A percentile compares a stretch with the other conserved stretches of the same genome.
Conservation (phyloP, 768 basidiomycete genomes). For the Tricholoma terreum region DNA sequence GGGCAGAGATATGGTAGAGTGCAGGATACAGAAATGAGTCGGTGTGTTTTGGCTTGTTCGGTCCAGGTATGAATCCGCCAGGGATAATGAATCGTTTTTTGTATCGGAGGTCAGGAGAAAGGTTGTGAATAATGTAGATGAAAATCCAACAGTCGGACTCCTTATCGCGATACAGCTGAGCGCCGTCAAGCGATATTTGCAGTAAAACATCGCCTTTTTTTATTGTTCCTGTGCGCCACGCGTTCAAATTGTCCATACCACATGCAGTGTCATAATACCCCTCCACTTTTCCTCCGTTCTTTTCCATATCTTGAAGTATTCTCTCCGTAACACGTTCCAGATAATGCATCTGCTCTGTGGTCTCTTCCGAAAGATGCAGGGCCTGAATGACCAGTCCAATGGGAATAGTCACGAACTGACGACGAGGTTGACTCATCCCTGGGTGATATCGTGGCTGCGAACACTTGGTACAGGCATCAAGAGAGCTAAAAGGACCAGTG, state of each 20-base stretch:
- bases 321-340: background rate
- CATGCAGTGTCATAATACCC: slow-evolving; percentile 28
- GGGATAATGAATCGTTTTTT: slow-evolving; percentile 10
- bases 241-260: slow-evolving; percentile 39
- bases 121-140: slow-evolving; percentile 28
- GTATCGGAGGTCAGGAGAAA: slow-evolving; percentile 10
- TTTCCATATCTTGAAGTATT: background rate
- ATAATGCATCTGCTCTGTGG: no score
- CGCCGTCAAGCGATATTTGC: slow-evolving; percentile 25
- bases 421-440: background rate
- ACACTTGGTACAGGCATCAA: background rate
- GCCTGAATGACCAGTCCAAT: slow-evolving; percentile 1
- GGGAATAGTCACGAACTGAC: slow-evolving; percentile 1
- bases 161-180: slow-evolving; percentile 30
- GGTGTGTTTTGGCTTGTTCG: slow-evolving; percentile 5
- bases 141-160: slow-evolving; percentile 28
- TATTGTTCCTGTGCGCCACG: background rate
- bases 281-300: slow-evolving; percentile 27
- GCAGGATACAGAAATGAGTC: slow-evolving; percentile 15
- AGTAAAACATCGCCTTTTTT: slow-evolving; percentile 21
- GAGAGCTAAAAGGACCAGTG: background rate
- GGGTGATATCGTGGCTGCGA: background rate
- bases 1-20: slow-evolving; percentile 21
- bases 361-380: background rate
- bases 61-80: slow-evolving; percentile 19